Evolutionary conservation across 2,329 filamentous ascomycete species (phyloP).

Genomic region (Ustulina deusta): DNA sequence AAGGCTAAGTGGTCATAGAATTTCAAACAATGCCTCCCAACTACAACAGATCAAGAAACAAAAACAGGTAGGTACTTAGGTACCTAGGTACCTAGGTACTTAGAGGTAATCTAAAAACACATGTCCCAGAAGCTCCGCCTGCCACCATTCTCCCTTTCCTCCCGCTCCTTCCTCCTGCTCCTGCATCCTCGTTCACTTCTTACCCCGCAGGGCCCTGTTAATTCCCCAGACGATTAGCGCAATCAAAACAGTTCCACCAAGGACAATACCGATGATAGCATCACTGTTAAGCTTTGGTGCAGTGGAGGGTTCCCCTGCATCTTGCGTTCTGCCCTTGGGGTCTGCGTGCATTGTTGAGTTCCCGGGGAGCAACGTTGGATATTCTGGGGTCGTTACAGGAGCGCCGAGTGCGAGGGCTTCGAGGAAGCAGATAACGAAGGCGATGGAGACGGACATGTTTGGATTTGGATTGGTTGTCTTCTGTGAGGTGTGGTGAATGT

Average conservation of each 20-base stretch:
- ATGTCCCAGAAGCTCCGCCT: too few species aligned
- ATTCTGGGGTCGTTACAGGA: background rate
- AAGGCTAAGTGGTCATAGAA: background rate
- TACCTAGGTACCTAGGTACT: too few species aligned
- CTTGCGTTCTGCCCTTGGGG: background rate
- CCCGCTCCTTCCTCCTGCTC: too few species aligned
- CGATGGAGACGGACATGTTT: background rate
- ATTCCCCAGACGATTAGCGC: background rate
- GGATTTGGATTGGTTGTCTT: too few species aligned
- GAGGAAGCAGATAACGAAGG: background rate
- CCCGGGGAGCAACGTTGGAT: background rate
- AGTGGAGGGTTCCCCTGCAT: background rate
- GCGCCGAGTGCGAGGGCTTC: background rate
- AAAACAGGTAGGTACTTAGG: too few species aligned
- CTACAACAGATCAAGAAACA: background rate
- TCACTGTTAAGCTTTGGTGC: background rate
- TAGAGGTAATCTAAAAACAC: too few species aligned
- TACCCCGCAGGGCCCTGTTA: background rate
- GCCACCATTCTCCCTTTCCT: too few species aligned
- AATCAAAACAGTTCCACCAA: background rate
- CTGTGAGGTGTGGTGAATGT: too few species aligned
- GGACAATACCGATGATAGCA: background rate
- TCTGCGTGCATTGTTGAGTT: background rate
- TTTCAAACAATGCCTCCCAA: background rate
- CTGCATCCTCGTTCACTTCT: too few species aligned